Evolutionary conservation across 495 filamentous ascomycete species (phyloP), one percentile per base, ranked within the genome.

Genomic region (Tuber umbilicatum): DNA sequence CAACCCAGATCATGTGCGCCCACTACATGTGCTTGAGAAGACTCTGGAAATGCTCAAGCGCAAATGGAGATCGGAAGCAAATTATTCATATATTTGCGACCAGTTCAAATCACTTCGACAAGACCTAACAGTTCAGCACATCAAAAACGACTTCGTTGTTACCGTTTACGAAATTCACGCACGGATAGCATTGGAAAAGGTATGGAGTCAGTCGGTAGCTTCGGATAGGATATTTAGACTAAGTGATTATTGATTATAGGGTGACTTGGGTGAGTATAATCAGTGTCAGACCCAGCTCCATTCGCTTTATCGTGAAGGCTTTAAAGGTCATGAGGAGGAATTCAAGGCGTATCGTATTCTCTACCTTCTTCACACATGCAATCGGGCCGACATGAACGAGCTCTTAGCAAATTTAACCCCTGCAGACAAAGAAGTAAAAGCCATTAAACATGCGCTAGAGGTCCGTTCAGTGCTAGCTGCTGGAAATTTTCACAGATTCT

Each of bases 181-280:
- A 71, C 90, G 95, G 64, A 98, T 99, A 85, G 95, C 95, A 76
- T 86, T 99, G 83, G 95, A 99, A 87, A 97, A 96, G 74, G 81
- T 82, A 74, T 73, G 80, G 75, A 68, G 69, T 45, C 64, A 64
- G 7, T 27, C 43, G n/a, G 45, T 68, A 43, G 43, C 23, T 50
- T 68, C 17, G n/a, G 35, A 37, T 43, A 21, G 17, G 31, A 35
- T 35, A 38, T 17, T 16, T 71, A 17, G 50, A 73, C 73, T 69
- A 68, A 79, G 72, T 73, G 45, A 67, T 74, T 37, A 43, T 72
- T 37, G 60, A 31, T 68, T 68, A 71, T 71, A 82, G 88, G 94
- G 91, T 83, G 95, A 99, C 87, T 88, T 97, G 86, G 94, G 95
- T 99, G 95, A 99, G 95, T 99, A 98, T 93, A 99, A 99, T 87